A percentile compares a stretch with the other conserved stretches of the same genome.
Conservation (phyloP, 345 rosid species). For the Dimocarpus longan region DNA sequence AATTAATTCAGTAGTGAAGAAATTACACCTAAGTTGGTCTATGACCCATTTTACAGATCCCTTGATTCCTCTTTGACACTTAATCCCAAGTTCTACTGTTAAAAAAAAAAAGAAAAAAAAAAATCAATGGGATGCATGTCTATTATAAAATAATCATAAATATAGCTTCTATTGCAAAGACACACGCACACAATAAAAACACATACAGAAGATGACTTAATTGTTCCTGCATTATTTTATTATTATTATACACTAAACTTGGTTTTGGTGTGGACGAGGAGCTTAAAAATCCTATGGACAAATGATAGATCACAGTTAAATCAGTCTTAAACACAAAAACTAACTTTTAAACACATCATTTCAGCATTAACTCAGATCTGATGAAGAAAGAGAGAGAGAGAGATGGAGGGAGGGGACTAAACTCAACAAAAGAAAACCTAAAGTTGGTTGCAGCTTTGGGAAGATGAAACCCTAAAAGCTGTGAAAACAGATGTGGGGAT, state of each 20-base stretch:
- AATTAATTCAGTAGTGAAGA: not conserved
- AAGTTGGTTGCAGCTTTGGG: slow-evolving; percentile 32
- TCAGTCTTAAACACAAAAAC: slow-evolving; percentile 15
- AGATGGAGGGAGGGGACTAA: not conserved
- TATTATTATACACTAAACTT: not conserved
- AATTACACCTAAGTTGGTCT: not conserved
- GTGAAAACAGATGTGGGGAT: slow-evolving; percentile 10
- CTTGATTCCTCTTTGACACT: not conserved
- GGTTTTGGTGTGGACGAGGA: not conserved
- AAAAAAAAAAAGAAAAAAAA: not conserved
- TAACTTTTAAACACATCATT: not conserved
- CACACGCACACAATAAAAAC: no score
- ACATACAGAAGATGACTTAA: not conserved
- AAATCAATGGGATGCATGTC: not conserved
- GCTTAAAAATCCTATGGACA: slow-evolving; percentile 31
- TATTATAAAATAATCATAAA: no score
- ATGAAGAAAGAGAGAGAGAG: slow-evolving; percentile 20
- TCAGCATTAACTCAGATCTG: slow-evolving; percentile 31
- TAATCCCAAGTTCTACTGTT: not conserved
- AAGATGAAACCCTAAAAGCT: slow-evolving; percentile 39
- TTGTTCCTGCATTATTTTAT: no score
- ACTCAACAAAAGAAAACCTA: slow-evolving; percentile 40
- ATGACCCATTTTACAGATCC: not conserved
- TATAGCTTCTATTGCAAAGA: not conserved
- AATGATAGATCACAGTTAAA: slow-evolving; percentile 24